phyloP scores from a whole-genome alignment of 441 rosid species.

The Adansonia grandidieri region DNA sequence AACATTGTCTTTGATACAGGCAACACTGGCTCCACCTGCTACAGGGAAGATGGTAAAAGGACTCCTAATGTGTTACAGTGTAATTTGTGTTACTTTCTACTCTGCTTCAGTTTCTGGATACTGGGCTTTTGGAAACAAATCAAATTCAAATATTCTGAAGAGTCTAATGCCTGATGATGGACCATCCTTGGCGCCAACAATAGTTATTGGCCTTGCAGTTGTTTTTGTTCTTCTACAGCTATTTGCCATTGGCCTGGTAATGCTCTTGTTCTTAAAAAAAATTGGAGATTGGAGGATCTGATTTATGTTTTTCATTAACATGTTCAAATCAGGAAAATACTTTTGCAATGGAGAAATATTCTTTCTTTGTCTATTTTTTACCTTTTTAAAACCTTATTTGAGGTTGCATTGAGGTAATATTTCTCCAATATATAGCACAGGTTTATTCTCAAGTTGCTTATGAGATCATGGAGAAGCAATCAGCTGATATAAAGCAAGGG shows the following conservation, averaged over 20 bases:
- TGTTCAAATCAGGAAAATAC: background rate
- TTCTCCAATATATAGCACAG: slow-evolving; percentile 38
- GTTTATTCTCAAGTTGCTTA: slow-evolving; percentile 96
- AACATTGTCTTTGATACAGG: slow-evolving; percentile 44
- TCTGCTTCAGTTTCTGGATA: slow-evolving; percentile 78
- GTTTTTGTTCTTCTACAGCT: slow-evolving; percentile 83
- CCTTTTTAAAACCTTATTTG: no score
- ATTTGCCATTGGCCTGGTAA: slow-evolving; percentile 81
- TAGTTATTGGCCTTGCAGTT: slow-evolving; percentile 73
- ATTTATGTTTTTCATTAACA: background rate
- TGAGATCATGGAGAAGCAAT: slow-evolving; percentile 82
- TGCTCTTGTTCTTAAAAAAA: slow-evolving; percentile 22
- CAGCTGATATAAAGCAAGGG: slow-evolving; percentile 84
- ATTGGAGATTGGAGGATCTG: background rate
- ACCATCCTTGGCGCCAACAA: slow-evolving; percentile 75
- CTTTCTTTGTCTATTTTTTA: no score
- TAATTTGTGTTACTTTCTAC: slow-evolving; percentile 78
- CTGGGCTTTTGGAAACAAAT: slow-evolving; percentile 74
- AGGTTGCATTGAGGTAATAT: background rate
- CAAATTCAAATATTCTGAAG: slow-evolving; percentile 79
- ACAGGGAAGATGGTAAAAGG: slow-evolving; percentile 97
- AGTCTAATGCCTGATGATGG: slow-evolving; percentile 82
- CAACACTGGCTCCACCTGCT: slow-evolving; percentile 97
- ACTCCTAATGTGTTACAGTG: slow-evolving; percentile 75
- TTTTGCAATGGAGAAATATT: background rate